These are phyloP conservation scores for Chrysoporthe austroafricana DNA, from an alignment of 2,329 filamentous ascomycete species.

Conservation along the genomic window DNA sequence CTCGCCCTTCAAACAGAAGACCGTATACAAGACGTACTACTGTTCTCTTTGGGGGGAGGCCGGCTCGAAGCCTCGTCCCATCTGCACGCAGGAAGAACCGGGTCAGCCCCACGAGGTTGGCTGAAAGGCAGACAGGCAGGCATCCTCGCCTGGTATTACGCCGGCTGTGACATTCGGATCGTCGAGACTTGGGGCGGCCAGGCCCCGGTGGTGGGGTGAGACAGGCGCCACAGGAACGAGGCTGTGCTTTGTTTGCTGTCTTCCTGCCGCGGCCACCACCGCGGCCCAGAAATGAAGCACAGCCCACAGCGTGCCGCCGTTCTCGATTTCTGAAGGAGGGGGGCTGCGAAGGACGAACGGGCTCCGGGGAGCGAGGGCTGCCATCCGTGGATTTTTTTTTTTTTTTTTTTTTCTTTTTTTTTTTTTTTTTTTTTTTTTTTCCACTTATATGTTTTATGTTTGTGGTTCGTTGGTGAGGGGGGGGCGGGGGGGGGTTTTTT, in stretches of 20 bases:
- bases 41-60: too few species aligned
- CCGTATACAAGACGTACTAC: too few species aligned
- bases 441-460: too few species aligned
- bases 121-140: not conserved
- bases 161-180: slow-evolving; percentile 9
- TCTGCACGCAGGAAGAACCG: not conserved
- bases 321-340: too few species aligned
- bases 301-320: not conserved
- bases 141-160: not conserved
- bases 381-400: not conserved
- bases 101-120: not conserved
- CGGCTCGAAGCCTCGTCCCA: too few species aligned
- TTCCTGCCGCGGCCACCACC: not conserved
- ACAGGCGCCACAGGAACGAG: not conserved
- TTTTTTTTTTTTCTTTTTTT: too few species aligned
- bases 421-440: too few species aligned
- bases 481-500: too few species aligned
- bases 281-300: not conserved
- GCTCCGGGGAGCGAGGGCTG: not conserved
- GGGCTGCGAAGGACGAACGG: not conserved
- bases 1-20: too few species aligned
- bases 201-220: not conserved
- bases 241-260: slow-evolving; percentile 15
- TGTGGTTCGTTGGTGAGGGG: too few species aligned
- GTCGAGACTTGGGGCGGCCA: not conserved